Evolutionary conservation across 345 rosid species (phyloP), one percentile per base, ranked within the genome.

Genomic region (Pistacia integerrima): DNA sequence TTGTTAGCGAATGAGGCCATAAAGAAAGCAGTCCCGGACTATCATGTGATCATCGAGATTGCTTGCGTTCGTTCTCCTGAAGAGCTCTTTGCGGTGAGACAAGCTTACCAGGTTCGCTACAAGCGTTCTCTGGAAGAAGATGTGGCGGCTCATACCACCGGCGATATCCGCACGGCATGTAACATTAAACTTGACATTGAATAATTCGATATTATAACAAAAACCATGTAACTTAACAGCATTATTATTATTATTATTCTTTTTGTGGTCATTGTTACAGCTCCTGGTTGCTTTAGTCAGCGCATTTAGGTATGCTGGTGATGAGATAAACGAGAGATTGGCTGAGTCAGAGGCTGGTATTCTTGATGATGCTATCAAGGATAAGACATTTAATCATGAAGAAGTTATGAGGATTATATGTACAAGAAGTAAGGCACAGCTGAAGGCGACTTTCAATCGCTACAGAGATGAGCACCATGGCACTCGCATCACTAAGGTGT

Each of bases 61-160:
- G 79, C 91, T 1, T 85, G 89, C 73, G 71, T 76, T 11, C 74
- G 61, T 25, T 84, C 93, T 11, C 81, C 93, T 1, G 97, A 91
- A 59, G 97, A 90, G 85, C 91, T 91, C 46, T 66, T 90, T 82
- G 83, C 78, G 33, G 86, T 87, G 18, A 81, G 90, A 69, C 76
- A 89, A 44, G 92, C 92, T 11, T 90, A 90, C 78, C 88, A 82
- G 72, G 74, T 74, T 62, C 91, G 93, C 41, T 88, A 86, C 85
- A 88, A 85, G 88, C 87, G 20, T 56, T 90, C 97, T 60, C 28
- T 91, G 79, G 97, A 91, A 67, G 97, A 91, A 84, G 93, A 88
- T 63, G 88, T 90, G 10, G 92, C 92, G 4, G 85, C 89, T 16
- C 89, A 84, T 64, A 90, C 90, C 77, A 41, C 78, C 1, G 91